Percentiles rank a stretch among this genome's conserved stretches.
phyloP scores from a whole-genome alignment of 169 alveolate genomes.

The Eimeria acervulina region DNA sequence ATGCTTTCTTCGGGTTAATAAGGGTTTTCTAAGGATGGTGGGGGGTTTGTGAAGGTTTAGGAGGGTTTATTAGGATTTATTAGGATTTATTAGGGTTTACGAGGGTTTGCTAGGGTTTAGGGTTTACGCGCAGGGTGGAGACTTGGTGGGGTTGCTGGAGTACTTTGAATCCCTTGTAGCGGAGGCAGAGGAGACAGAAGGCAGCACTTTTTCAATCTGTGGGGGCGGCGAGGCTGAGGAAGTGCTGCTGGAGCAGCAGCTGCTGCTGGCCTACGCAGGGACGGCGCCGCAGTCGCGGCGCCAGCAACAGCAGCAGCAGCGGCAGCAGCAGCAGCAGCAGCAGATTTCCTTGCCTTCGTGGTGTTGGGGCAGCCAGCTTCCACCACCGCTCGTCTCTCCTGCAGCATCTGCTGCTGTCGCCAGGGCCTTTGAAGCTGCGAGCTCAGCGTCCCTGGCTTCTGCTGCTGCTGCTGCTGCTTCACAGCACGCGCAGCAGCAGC shows the following conservation, averaged over 20 bases:
- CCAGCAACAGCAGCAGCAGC: conserved; percentile 41
- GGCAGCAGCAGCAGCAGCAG: conserved; percentile 51
- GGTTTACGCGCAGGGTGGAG: conserved; percentile 57
- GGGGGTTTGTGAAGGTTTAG: not conserved
- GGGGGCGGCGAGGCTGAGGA: conserved; percentile 72
- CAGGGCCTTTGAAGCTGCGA: conserved; percentile 35
- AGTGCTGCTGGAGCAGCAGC: conserved; percentile 77
- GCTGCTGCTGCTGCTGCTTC: conserved; percentile 52
- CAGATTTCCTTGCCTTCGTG: conserved; percentile 15
- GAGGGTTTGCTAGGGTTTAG: conserved; percentile 5
- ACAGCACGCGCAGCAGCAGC: conserved; percentile 7
- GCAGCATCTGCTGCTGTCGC: conserved; percentile 58
- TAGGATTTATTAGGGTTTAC: not conserved
- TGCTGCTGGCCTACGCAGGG: conserved; percentile 36
- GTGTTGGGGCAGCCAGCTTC: conserved; percentile 56
- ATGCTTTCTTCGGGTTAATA: not conserved
- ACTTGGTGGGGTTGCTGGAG: conserved; percentile 30
- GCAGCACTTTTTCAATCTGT: not conserved
- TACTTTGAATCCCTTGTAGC: conserved; percentile 38
- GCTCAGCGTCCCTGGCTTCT: not conserved
- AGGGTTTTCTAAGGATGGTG: not conserved
- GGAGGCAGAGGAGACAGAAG: not conserved
- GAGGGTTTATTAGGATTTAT: not conserved
- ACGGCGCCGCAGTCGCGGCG: not conserved
- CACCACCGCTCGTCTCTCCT: conserved; percentile 67